Base-by-base conservation (phyloP, 1,284 basidiomycete species). In the Moesziomyces sp. region DNA sequence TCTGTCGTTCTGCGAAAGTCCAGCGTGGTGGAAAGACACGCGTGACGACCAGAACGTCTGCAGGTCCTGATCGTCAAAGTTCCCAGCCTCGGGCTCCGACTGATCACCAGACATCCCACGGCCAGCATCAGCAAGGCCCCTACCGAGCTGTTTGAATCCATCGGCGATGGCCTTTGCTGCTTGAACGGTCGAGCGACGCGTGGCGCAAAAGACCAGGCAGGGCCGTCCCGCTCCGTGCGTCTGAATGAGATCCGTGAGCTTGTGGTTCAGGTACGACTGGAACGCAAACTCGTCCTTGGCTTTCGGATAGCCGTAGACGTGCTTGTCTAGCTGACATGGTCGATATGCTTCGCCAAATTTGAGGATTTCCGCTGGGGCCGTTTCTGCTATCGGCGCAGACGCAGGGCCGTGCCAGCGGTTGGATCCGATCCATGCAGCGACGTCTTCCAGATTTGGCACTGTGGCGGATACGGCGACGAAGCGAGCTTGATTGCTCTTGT, bases 391-490 rank as follows among this genome's bases (percentile, higher is more conserved):
- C 14, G 30, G 18, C 10, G 43, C 34, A 14, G n/a, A 28, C 4
- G 13, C 13, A 43, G 24, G 11, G 16, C 34, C 46, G 2, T 2
- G 7, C 2, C 30, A 16, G 1, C 23, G 3, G 18, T 70, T 59
- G 14, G 67, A 55, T 1, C 91, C 91, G 52, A 98, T 90, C 96
- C 95, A 98, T 48, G 86, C 84, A 0, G 94, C 94, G 26, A 99
- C 89, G 78, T 99, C 96, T 43, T 89, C 87, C 54, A 95, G 91
- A 77, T 99, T 99, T 0, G 96, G 96, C 0, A 94, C 91, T 0
- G 96, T 97, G 1, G 96, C 96, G 0, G 94, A 96, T 28, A 97
- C 89, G 7, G 96, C 89, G 28, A 97, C 86, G 80, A 97, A 93
- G 6, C 95, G 90, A 21, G 93, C 89, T 1, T 86, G 85, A 1